Base-by-base conservation (phyloP, 2,329 filamentous ascomycete species). In the Colletotrichum gigasporum region DNA sequence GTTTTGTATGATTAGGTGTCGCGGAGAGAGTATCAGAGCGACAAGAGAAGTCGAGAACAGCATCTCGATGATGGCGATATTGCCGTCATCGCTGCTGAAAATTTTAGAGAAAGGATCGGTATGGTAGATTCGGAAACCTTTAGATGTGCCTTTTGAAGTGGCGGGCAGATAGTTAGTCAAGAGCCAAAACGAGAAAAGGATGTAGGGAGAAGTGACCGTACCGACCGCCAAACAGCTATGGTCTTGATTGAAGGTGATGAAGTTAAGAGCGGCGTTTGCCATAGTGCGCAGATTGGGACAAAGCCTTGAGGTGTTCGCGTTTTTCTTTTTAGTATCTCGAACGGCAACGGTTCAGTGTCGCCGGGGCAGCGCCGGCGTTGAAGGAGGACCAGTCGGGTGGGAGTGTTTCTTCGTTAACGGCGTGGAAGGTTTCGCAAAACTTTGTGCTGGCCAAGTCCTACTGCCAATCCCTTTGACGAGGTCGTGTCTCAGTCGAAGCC, bases 241-340 rank as follows among this genome's bases (percentile, higher is more conserved):
- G 83, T 99, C 96, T 84, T 99, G 96, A 80, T 99, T 99, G 81
- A 98, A 99, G 41, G 95, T 97, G 73, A 99, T 93, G 81, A 97
- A 99, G 80, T 99, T 99, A 83, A 98, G 93, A 50, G 89, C 82
- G 76, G 91, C 90, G 68, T 75, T 85, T 68, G 89, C 81, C 90
- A 93, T 93, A 22, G 16, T 50, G 48, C 35, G 34, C 55, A 41
- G 34, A 22, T 42, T 26, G 18, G 34, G 32, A 18, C 35, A 35
- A 16, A 11, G n/a, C 12, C 24, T 32, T 16, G 32, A n/a, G 18
- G 22, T 59, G 35, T 42, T 20, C 55, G 39, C 41, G 50, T 22
- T 32, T n/a, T n/a, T n/a, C n/a, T n/a, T n/a, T n/a, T 18, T 11
- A 26, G 26, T 14, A 34, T 30, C 34, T 24, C 28, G 30, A 37